Percentiles rank a stretch among this genome's conserved stretches.
Conservation (phyloP, 495 filamentous ascomycete species). For the Beverwykella pulmonaria region DNA sequence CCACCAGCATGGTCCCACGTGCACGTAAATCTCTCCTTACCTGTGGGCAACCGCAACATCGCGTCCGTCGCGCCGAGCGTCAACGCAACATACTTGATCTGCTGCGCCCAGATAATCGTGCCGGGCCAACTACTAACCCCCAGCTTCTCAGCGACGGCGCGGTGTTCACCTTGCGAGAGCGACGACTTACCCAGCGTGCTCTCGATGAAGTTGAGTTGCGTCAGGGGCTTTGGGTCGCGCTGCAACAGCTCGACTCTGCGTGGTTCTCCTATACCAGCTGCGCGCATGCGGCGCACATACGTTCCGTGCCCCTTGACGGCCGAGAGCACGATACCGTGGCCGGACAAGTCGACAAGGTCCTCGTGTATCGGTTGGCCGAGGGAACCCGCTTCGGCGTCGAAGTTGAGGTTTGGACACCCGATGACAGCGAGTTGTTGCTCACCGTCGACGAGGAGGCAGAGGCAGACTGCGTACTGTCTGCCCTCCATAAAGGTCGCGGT, state of each 20-base stretch:
- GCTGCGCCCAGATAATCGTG: conserved; percentile 64
- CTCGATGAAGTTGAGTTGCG: conserved; percentile 55
- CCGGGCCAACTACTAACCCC: conserved; percentile 52
- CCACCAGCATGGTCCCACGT: conserved; percentile 75
- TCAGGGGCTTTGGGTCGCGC: conserved; percentile 34
- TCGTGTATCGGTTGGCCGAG: conserved; percentile 48
- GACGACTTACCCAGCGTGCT: conserved; percentile 46
- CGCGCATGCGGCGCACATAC: conserved; percentile 54
- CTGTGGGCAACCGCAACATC: conserved; percentile 63
- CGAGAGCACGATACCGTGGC: conserved; percentile 59
- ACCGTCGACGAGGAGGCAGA: conserved; percentile 57
- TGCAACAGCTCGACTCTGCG: conserved; percentile 42
- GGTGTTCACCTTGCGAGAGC: conserved; percentile 51
- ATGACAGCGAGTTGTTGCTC: conserved; percentile 56
- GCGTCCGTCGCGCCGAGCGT: conserved; percentile 62
- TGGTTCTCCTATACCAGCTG: conserved; percentile 44
- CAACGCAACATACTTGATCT: conserved; percentile 65
- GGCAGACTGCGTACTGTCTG: conserved; percentile 66
- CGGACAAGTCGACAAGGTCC: conserved; percentile 52
- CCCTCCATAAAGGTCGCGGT: conserved; percentile 66
- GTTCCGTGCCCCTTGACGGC: conserved; percentile 61
- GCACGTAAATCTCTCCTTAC: conserved; percentile 33
- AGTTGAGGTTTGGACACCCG: conserved; percentile 59
- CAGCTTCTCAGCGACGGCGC: conserved; percentile 53
- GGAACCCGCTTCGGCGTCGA: too few species aligned